Base-by-base conservation (phyloP, 2,329 filamentous ascomycete species). In the Ceratocystis smalleyi region DNA sequence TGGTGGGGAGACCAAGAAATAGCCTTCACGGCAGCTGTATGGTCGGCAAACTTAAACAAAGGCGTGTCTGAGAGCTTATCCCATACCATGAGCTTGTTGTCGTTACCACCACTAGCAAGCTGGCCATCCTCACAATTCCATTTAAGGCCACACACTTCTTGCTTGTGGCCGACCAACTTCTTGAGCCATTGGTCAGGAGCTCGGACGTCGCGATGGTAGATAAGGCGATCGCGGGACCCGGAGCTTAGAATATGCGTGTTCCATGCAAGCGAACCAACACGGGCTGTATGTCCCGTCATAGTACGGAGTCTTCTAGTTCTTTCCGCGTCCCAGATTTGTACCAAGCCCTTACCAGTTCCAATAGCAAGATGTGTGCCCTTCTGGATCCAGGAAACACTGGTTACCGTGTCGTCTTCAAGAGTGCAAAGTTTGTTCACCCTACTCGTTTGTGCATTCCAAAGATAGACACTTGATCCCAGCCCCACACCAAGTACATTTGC, bases 71-170 rank as follows among this genome's bases (percentile, higher is more conserved):
- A 89, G 66, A 96, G 81, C 72, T 95, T 95, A 71, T 99, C 94
- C 94, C 94, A 99, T 27, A 99, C 91, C 83, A 97, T 94, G 57
- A 99, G 80, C 73, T 97, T 97, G 77, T 99, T 99, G 77, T 99
- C 94, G 74, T 99, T 99, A 5, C 94, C 94, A 61, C 94, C 94
- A 64, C 89, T 95, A 12, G 94, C 94, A 30, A 99, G 81, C 73
- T 99, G 94, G 4, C 91, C 89, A 70, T 96, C 92, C 69, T 97
- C 91, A 65, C 88, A 89, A 71, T 99, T 99, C 94, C 94, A 99
- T 70, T 91, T 91, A 61, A 99, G 77, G 7, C 94, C 94, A 72
- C 94, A 99, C 12, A 99, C 90, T 75, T 99, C 94, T 75, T 99
- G 94, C 74, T 97, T 99, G 75, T 99, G 94, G 6, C 94, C 94